Conservation (phyloP, 2,329 filamentous ascomycete genomes). For the Alternaria incomplexa region DNA sequence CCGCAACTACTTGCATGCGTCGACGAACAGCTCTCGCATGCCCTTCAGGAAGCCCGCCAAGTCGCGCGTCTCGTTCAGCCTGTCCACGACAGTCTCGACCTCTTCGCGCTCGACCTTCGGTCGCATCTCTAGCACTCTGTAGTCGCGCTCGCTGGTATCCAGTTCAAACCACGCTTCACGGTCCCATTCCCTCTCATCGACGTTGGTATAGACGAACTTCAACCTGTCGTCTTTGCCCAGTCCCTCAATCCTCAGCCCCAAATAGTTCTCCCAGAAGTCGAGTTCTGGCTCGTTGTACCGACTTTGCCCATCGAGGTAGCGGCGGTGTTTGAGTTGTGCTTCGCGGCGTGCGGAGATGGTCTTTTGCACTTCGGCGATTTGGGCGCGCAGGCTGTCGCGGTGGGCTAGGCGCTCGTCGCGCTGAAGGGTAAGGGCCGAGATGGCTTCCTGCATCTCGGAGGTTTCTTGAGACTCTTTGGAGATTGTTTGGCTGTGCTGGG, state of each 20-base stretch:
- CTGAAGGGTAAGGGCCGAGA: constrained; percentile 62
- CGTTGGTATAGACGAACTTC: constrained; percentile 87
- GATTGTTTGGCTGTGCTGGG: constrained; percentile 74
- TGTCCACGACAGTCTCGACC: constrained; percentile 77
- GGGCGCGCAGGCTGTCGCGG: constrained; percentile 61
- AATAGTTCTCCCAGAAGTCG: constrained; percentile 92
- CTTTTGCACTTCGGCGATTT: constrained; percentile 69
- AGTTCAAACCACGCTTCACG: constrained; percentile 94
- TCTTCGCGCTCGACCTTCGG: constrained; percentile 83
- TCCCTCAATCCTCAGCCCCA: constrained; percentile 89
- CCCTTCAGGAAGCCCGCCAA: constrained; percentile 76
- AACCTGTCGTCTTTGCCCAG: constrained; percentile 82
- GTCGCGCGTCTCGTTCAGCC: constrained; percentile 81
- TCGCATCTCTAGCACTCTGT: constrained; percentile 79
- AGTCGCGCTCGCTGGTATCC: constrained; percentile 79
- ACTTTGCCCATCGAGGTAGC: constrained; percentile 80
- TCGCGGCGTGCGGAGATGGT: constrained; percentile 73
- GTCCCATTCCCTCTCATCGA: constrained; percentile 87
- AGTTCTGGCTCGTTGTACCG: constrained; percentile 92
- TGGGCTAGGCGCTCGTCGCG: constrained; percentile 62
- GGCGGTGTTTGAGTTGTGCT: constrained; percentile 74
- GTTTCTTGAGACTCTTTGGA: constrained; percentile 78
- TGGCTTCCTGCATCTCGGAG: constrained; percentile 66
- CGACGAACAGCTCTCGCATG: constrained; percentile 78
- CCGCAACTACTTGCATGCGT: constrained; percentile 54